These are phyloP conservation scores for Trichoderma harzianum DNA, from an alignment of 2,329 filamentous ascomycete species.

Conservation along the genomic window DNA sequence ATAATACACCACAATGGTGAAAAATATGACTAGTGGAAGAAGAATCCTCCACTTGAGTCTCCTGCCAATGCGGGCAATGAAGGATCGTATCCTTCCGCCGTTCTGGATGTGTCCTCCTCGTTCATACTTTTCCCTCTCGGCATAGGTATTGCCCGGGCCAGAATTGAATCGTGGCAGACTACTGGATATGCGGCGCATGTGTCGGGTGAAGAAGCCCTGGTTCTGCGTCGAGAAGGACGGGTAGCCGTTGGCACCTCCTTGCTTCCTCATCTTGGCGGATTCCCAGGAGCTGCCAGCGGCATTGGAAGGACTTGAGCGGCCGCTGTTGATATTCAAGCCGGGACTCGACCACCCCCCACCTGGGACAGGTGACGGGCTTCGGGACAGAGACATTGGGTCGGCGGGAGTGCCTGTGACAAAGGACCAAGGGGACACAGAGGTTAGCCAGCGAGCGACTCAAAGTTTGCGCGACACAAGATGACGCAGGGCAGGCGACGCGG, in stretches of 20 bases:
- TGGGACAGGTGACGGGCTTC: conserved; percentile 80
- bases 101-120: conserved; percentile 49
- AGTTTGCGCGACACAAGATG: conserved; percentile 21
- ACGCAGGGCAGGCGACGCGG: conserved; percentile 16
- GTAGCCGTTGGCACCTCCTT: conserved; percentile 69
- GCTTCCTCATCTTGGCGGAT: conserved; percentile 72
- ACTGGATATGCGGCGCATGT: conserved; percentile 76
- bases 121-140: conserved; percentile 74
- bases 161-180: conserved; percentile 71
- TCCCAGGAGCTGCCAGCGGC: conserved; percentile 67
- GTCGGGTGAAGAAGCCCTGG: conserved; percentile 81
- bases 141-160: conserved; percentile 49
- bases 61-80: conserved; percentile 54
- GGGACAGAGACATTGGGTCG: conserved; percentile 73
- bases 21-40: conserved; percentile 56
- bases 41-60: conserved; percentile 63
- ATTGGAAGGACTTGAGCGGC: conserved; percentile 63
- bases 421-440: conserved; percentile 23
- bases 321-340: conserved; percentile 69
- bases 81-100: conserved; percentile 44
- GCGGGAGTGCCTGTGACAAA: conserved; percentile 50
- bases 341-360: conserved; percentile 88
- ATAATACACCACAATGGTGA: conserved; percentile 65
- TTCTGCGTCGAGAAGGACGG: conserved; percentile 77
- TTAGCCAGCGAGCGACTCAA: conserved; percentile 26